A percentile compares a stretch with the other conserved stretches of the same genome.
These are phyloP conservation scores for Aspergillus olivimuriae DNA, from an alignment of 495 filamentous ascomycete species.

Conservation along the genomic window DNA sequence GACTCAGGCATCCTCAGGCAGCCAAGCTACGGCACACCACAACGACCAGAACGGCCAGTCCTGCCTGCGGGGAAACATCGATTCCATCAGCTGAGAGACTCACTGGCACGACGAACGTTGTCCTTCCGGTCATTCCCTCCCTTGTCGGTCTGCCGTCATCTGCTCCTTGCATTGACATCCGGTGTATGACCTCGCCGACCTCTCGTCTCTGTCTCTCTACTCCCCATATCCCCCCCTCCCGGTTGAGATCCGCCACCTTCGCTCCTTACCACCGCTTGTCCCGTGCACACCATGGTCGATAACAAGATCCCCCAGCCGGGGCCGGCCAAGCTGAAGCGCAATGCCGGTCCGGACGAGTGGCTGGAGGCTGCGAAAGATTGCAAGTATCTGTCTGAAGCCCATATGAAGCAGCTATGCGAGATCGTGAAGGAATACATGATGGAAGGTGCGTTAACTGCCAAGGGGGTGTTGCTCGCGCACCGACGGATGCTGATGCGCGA, in stretches of 20 bases:
- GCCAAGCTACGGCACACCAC: conserved; percentile 4
- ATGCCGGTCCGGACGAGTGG: conserved; percentile 93
- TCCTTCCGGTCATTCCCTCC: too few species aligned
- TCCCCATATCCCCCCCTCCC: too few species aligned
- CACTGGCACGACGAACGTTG: too few species aligned
- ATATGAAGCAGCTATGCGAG: conserved; percentile 98
- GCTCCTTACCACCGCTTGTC: too few species aligned
- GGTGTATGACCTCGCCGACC: too few species aligned
- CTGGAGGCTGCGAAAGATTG: conserved; percentile 91
- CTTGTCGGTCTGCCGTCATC: too few species aligned
- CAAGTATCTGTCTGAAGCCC: conserved; percentile 88
- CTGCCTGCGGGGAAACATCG: conserved; percentile 5
- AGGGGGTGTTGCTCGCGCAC: neutral
- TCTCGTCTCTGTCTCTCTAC: too few species aligned
- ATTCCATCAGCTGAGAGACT: neutral
- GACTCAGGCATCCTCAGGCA: neutral
- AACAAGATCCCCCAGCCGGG: conserved; percentile 79
- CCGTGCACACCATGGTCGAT: conserved; percentile 38
- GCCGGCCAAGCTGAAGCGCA: conserved; percentile 72
- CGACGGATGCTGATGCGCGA: conserved; percentile 1
- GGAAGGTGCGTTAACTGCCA: conserved; percentile 61
- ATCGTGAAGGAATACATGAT: conserved; percentile 97
- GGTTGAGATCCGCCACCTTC: neutral
- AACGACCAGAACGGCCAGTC: neutral
- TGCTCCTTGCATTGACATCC: too few species aligned